Evolutionary conservation across 805 yeast species (phyloP).

Genomic region (Jamesozyma piceae): DNA sequence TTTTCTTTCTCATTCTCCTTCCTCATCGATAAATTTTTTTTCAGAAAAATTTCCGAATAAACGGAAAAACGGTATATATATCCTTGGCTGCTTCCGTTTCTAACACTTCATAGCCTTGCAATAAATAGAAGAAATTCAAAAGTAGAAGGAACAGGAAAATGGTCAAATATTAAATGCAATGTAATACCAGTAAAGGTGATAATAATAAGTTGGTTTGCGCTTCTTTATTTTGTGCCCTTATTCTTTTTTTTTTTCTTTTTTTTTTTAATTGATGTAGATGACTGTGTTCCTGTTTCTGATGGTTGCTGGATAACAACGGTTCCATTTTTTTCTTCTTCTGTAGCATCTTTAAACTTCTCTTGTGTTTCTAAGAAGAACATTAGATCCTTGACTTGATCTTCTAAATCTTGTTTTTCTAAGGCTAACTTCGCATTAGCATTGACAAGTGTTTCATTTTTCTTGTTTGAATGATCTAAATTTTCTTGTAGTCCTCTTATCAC

Average conservation of each 20-base stretch:
- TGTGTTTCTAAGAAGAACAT: slow-evolving; percentile 74
- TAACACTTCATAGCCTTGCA: too few relatives aligned
- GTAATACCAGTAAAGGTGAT: too few relatives aligned
- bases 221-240: too few relatives aligned
- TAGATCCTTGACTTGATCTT: slow-evolving; percentile 61
- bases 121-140: too few relatives aligned
- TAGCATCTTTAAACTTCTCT: slow-evolving; percentile 60
- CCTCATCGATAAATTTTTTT: neutral
- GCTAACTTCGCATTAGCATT: slow-evolving; percentile 29
- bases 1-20: neutral
- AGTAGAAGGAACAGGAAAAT: too few relatives aligned
- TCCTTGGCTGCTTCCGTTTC: too few relatives aligned
- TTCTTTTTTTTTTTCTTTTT: slow-evolving; percentile 11
- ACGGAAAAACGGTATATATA: too few relatives aligned
- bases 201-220: too few relatives aligned
- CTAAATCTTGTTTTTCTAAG: slow-evolving; percentile 38
- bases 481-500: slow-evolving; percentile 40
- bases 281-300: neutral
- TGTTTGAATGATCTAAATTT: slow-evolving; percentile 35
- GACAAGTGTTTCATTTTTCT: slow-evolving; percentile 33
- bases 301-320: slow-evolving; percentile 38
- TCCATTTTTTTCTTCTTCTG: slow-evolving; percentile 67
- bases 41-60: neutral
- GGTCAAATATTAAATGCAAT: too few relatives aligned
- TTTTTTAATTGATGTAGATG: slow-evolving; percentile 10